These are phyloP conservation scores for Termitomyces sp. DNA, from an alignment of 768 basidiomycete species.

Conservation along the genomic window DNA sequence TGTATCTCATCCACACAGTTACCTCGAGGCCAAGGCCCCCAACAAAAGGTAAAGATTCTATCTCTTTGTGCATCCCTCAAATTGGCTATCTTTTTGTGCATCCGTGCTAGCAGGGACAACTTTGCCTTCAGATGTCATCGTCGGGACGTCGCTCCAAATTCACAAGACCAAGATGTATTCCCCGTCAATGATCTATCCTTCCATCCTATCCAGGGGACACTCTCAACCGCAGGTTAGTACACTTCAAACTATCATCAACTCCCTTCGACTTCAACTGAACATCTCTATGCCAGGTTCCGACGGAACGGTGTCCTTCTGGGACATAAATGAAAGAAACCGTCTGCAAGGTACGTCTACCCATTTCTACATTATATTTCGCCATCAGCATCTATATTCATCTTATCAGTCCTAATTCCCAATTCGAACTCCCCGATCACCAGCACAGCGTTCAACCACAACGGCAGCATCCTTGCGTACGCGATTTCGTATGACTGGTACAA, in stretches of 20 bases:
- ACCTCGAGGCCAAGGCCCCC: constrained; percentile 74
- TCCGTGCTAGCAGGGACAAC: constrained; percentile 48
- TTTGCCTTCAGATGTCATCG: constrained; percentile 87
- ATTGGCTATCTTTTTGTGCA: neutral
- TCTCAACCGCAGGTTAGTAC: constrained; percentile 67
- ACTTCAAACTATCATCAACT: neutral
- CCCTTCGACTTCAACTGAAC: neutral
- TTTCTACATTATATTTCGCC: neutral
- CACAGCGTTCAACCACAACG: constrained; percentile 82
- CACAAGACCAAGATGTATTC: constrained; percentile 68
- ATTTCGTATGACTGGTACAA: constrained; percentile 94
- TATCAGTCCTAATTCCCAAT: constrained; percentile 60
- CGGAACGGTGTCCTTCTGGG: constrained; percentile 90
- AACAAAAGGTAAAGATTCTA: neutral
- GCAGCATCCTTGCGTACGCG: constrained; percentile 87
- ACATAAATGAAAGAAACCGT: constrained; percentile 85
- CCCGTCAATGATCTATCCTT: constrained; percentile 85
- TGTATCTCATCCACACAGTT: constrained; percentile 34
- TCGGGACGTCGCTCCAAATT: constrained; percentile 30
- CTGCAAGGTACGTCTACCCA: constrained; percentile 70
- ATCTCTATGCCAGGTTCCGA: constrained; percentile 58
- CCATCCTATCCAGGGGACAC: constrained; percentile 81
- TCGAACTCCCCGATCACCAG: constrained; percentile 75
- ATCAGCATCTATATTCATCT: neutral
- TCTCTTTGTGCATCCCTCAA: neutral